phyloP scores from a whole-genome alignment of 2,329 filamentous ascomycete species.

The Microdochium nivale region DNA sequence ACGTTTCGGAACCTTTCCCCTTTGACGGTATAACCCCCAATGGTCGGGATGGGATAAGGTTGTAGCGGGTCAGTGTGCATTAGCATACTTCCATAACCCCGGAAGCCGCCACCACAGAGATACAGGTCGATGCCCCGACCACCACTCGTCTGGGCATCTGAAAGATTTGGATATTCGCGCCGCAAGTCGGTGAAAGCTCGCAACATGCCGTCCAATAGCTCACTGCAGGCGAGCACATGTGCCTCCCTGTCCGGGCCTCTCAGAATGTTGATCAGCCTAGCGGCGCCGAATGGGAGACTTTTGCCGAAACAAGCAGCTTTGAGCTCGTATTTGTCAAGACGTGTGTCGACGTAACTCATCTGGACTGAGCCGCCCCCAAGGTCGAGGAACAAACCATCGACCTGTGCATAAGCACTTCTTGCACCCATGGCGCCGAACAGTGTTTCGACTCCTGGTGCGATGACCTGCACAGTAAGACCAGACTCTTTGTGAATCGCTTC shows the following conservation, averaged over 20 bases:
- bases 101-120: slow-evolving; percentile 82
- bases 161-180: slow-evolving; percentile 39
- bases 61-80: slow-evolving; percentile 67
- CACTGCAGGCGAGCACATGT: slow-evolving; percentile 37
- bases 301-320: slow-evolving; percentile 44
- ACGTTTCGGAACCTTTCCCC: slow-evolving; percentile 51
- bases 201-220: slow-evolving; percentile 50
- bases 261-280: slow-evolving; percentile 43
- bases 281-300: slow-evolving; percentile 55
- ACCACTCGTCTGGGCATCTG: slow-evolving; percentile 24
- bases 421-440: slow-evolving; percentile 77
- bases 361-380: slow-evolving; percentile 67
- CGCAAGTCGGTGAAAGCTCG: slow-evolving; percentile 49
- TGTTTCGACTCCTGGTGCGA: slow-evolving; percentile 75
- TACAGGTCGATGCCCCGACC: slow-evolving; percentile 59
- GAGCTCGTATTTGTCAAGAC: slow-evolving; percentile 34
- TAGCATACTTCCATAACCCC: slow-evolving; percentile 83
- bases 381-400: slow-evolving; percentile 77
- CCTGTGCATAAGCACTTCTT: slow-evolving; percentile 60
- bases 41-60: slow-evolving; percentile 76
- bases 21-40: slow-evolving; percentile 67
- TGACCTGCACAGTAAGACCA: slow-evolving; percentile 61
- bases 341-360: slow-evolving; percentile 54
- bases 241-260: slow-evolving; percentile 27
- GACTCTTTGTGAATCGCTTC: slow-evolving; percentile 51